These are phyloP conservation scores for Metschnikowia peoriensis DNA, from an alignment of 805 yeast genomes.

Conservation along the genomic window DNA sequence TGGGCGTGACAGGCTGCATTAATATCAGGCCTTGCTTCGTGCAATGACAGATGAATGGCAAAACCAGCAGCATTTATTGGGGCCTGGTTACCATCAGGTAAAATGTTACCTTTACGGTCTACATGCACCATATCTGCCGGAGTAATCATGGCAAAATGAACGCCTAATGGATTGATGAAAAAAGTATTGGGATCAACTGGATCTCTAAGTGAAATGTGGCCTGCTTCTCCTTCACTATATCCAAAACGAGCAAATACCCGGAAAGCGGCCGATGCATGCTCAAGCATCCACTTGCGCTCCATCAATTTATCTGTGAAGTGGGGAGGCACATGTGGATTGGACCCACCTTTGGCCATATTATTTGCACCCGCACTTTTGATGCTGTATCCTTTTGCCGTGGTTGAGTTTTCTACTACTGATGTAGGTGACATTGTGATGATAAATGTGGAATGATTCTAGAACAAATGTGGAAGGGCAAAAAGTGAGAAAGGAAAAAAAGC, in stretches of 20 bases:
- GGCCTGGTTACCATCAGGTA: slow-evolving; percentile 12
- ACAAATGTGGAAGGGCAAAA: neutral
- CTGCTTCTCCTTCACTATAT: slow-evolving; percentile 13
- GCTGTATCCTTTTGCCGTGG: slow-evolving; percentile 6
- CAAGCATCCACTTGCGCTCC: slow-evolving; percentile 8
- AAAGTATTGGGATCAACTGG: slow-evolving; percentile 15
- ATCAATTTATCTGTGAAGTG: slow-evolving; percentile 4
- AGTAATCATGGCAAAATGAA: slow-evolving; percentile 12
- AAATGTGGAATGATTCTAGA: neutral
- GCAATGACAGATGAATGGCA: slow-evolving; percentile 12
- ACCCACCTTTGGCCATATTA: slow-evolving; percentile 12
- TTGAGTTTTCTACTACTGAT: neutral
- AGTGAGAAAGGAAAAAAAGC: neutral
- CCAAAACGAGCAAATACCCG: slow-evolving; percentile 13
- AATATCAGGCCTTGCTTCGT: slow-evolving; percentile 11
- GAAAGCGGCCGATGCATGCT: slow-evolving; percentile 11
- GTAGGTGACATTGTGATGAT: neutral
- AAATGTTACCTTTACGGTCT: slow-evolving; percentile 6
- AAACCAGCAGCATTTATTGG: slow-evolving; percentile 15
- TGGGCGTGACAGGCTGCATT: slow-evolving; percentile 16
- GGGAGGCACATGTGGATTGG: slow-evolving; percentile 10
- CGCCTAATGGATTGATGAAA: slow-evolving; percentile 13
- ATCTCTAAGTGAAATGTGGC: slow-evolving; percentile 13
- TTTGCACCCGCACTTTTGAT: slow-evolving; percentile 9
- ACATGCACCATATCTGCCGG: slow-evolving; percentile 12